These are phyloP conservation scores for Leccinum angustisporum DNA, from an alignment of 1,284 basidiomycete genomes.

Conservation along the genomic window DNA sequence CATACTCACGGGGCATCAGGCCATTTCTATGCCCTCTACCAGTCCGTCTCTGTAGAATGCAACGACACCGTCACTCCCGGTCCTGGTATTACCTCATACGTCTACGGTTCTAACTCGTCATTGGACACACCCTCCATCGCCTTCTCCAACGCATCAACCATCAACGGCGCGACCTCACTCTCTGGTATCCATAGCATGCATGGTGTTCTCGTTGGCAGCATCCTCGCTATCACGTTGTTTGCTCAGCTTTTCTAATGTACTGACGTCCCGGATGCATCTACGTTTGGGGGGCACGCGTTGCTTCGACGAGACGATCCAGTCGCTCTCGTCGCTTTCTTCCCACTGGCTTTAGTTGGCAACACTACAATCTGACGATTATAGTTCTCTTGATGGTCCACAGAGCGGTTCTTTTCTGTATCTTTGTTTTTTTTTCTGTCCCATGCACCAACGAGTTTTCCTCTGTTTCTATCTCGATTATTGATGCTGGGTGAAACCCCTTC, in stretches of 20 bases:
- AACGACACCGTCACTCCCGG: conserved; percentile 44
- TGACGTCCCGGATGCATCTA: not conserved
- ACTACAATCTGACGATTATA: not conserved
- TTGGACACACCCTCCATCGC: conserved; percentile 49
- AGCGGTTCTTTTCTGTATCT: conserved; percentile 4
- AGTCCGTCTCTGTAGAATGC: conserved; percentile 62
- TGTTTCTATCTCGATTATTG: not conserved
- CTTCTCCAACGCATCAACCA: conserved; percentile 55
- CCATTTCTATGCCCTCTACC: conserved; percentile 61
- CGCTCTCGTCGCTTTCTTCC: not conserved
- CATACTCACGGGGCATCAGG: conserved; percentile 30
- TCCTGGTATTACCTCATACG: conserved; percentile 56
- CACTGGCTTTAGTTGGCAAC: not conserved
- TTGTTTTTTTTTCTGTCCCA: not conserved
- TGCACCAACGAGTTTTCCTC: not conserved
- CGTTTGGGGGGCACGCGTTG: not conserved
- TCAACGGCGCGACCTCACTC: conserved; percentile 38
- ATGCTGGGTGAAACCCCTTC: not conserved
- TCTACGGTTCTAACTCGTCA: conserved; percentile 57
- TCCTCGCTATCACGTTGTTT: conserved; percentile 27
- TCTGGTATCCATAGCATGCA: conserved; percentile 14
- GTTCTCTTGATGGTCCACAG: not conserved
- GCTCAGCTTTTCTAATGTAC: conserved; percentile 26
- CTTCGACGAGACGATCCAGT: not conserved
- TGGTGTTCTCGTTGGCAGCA: conserved; percentile 12